Evolutionary conservation across 75 land plant genomes (phyloP).

Genomic region (Pinus taeda): DNA sequence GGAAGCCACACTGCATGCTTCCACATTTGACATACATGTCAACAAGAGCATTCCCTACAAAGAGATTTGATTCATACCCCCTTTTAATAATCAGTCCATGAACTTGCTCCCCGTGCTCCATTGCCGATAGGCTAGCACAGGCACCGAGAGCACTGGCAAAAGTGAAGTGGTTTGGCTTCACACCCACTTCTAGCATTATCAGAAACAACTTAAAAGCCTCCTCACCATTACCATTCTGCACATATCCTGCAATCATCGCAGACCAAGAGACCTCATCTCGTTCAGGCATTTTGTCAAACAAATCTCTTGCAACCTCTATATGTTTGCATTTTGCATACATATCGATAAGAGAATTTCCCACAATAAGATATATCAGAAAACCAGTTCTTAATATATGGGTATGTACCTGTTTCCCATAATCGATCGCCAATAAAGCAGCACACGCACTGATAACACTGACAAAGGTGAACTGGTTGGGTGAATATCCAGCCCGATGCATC

Average conservation of each 20-base stretch:
- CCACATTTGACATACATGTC: constrained; percentile 51
- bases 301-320: constrained; percentile 24
- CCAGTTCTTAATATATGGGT: constrained; percentile 28
- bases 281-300: constrained; percentile 18
- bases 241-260: constrained; percentile 36
- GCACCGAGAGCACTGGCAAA: constrained; percentile 29
- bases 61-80: constrained; percentile 17
- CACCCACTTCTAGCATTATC: constrained; percentile 17
- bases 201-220: constrained; percentile 18
- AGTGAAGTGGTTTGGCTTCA: constrained; percentile 19
- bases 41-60: constrained; percentile 34
- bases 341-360: constrained; percentile 34
- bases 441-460: constrained; percentile 42
- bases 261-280: constrained; percentile 38
- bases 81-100: constrained; percentile 19
- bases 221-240: constrained; percentile 20
- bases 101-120: constrained; percentile 19
- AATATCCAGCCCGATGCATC: constrained; percentile 15
- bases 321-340: constrained; percentile 44
- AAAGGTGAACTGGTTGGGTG: constrained; percentile 24
- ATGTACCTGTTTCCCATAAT: constrained; percentile 45
- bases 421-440: constrained; percentile 12
- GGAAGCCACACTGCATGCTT: constrained; percentile 12
- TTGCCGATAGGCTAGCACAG: constrained; percentile 21
- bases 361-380: constrained; percentile 12